Conservation (phyloP, 768 basidiomycete species). For the Tubosaeta sp. region DNA sequence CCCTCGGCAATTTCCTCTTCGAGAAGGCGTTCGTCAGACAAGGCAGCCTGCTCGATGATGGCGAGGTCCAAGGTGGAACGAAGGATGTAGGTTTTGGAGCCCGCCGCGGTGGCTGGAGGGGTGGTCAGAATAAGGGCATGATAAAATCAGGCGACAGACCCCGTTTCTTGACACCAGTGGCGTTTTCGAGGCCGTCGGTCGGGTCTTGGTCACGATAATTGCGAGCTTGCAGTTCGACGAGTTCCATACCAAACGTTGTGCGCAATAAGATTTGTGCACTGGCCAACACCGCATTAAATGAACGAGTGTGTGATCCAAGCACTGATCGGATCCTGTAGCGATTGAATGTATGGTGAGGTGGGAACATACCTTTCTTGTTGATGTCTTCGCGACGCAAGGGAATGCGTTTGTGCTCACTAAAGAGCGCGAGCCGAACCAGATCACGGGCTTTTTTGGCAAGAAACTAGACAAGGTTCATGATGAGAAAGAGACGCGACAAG, state of each 20-base stretch:
- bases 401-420: conserved; percentile 66
- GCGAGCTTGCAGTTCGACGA: conserved; percentile 70
- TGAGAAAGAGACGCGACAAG: neutral
- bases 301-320: conserved; percentile 43
- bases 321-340: conserved; percentile 29
- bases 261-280: conserved; percentile 61
- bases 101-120: conserved; percentile 40
- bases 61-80: conserved; percentile 63
- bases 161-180: conserved; percentile 64
- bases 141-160: conserved; percentile 32
- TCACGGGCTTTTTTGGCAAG: conserved; percentile 61
- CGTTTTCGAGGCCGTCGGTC: conserved; percentile 43
- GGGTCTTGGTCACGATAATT: conserved; percentile 38
- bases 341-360: neutral
- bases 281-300: conserved; percentile 62
- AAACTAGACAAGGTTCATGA: conserved; percentile 42
- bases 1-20: conserved; percentile 50
- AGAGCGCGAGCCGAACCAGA: conserved; percentile 78
- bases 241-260: conserved; percentile 76
- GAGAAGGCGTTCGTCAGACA: conserved; percentile 40
- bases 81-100: conserved; percentile 80
- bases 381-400: conserved; percentile 80
- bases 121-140: neutral
- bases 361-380: conserved; percentile 64
- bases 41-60: conserved; percentile 59